These are phyloP conservation scores for Russula foetens DNA, from an alignment of 768 basidiomycete species.

Conservation along the genomic window DNA sequence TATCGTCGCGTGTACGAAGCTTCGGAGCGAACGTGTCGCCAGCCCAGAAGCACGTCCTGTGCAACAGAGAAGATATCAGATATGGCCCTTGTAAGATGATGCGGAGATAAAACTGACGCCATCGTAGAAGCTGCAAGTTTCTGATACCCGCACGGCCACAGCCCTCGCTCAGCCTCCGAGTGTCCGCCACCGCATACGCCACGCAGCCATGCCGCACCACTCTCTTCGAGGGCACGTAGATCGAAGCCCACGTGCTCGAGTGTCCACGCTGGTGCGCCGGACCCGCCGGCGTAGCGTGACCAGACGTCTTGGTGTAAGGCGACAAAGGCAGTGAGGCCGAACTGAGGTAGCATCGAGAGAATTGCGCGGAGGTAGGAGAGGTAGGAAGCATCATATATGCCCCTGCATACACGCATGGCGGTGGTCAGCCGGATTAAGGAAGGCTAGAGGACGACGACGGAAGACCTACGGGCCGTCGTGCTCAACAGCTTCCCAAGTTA, in stretches of 20 bases:
- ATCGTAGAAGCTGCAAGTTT: slow-evolving; percentile 91
- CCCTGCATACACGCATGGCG: slow-evolving; percentile 35
- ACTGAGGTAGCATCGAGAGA: slow-evolving; percentile 60
- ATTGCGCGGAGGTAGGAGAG: slow-evolving; percentile 68
- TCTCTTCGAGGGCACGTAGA: slow-evolving; percentile 65
- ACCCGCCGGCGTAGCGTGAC: slow-evolving; percentile 91
- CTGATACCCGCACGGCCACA: slow-evolving; percentile 93
- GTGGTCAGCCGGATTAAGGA: neutral
- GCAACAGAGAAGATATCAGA: neutral
- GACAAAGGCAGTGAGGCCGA: slow-evolving; percentile 66
- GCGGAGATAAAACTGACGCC: slow-evolving; percentile 46
- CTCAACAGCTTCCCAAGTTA: slow-evolving; percentile 97
- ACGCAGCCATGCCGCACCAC: slow-evolving; percentile 79
- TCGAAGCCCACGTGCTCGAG: slow-evolving; percentile 82
- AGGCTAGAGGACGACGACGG: neutral
- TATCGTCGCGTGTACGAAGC: slow-evolving; percentile 45
- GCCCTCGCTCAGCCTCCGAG: slow-evolving; percentile 65
- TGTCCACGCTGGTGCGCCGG: slow-evolving; percentile 96
- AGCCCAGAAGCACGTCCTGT: slow-evolving; percentile 88
- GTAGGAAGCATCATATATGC: slow-evolving; percentile 78
- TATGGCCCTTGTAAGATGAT: neutral
- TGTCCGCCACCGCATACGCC: slow-evolving; percentile 75
- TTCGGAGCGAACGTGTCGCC: slow-evolving; percentile 83
- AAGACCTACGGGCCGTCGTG: slow-evolving; percentile 80
- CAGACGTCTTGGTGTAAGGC: slow-evolving; percentile 93